phyloP scores from a whole-genome alignment of 2,329 filamentous ascomycete genomes.

The Parafenestella ontariensis region DNA sequence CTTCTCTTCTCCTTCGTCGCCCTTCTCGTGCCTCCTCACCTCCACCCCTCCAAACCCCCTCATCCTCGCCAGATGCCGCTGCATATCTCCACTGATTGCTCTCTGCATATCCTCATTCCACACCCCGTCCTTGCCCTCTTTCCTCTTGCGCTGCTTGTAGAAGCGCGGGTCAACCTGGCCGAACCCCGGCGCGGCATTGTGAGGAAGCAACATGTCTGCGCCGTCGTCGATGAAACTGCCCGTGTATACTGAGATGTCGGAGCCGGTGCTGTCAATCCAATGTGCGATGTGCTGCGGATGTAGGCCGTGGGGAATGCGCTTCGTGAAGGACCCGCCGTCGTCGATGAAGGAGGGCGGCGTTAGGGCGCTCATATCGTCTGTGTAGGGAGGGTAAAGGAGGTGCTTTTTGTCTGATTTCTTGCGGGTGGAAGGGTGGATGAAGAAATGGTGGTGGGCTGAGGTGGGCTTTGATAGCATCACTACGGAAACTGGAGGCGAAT shows the following conservation, averaged over 20 bases:
- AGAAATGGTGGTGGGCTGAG: slow-evolving; percentile 1
- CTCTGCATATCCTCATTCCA: slow-evolving; percentile 31
- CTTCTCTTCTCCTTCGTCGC: slow-evolving; percentile 1
- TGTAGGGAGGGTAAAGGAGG: background rate
- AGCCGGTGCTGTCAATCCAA: slow-evolving; percentile 16
- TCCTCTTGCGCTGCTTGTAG: slow-evolving; percentile 21
- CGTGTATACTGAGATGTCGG: slow-evolving; percentile 23
- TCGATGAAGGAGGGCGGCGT: slow-evolving; percentile 32
- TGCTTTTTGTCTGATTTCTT: background rate
- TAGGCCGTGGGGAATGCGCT: slow-evolving; percentile 19
- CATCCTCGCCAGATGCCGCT: slow-evolving; percentile 20
- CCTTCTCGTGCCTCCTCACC: slow-evolving; percentile 3
- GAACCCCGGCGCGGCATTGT: slow-evolving; percentile 13
- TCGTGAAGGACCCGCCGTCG: slow-evolving; percentile 25
- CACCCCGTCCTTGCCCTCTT: background rate
- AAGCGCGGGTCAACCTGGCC: slow-evolving; percentile 19
- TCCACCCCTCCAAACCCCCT: slow-evolving; percentile 11
- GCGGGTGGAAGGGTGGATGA: background rate
- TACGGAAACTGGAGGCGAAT: slow-evolving; percentile 6
- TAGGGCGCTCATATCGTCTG: slow-evolving; percentile 20
- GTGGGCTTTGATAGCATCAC: slow-evolving; percentile 1
- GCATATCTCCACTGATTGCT: slow-evolving; percentile 34
- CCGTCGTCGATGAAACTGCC: slow-evolving; percentile 41
- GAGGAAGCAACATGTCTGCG: slow-evolving; percentile 23
- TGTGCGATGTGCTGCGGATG: slow-evolving; percentile 8